Base-by-base conservation (phyloP, 139 green algal species). In the Micractinium conductrix region DNA sequence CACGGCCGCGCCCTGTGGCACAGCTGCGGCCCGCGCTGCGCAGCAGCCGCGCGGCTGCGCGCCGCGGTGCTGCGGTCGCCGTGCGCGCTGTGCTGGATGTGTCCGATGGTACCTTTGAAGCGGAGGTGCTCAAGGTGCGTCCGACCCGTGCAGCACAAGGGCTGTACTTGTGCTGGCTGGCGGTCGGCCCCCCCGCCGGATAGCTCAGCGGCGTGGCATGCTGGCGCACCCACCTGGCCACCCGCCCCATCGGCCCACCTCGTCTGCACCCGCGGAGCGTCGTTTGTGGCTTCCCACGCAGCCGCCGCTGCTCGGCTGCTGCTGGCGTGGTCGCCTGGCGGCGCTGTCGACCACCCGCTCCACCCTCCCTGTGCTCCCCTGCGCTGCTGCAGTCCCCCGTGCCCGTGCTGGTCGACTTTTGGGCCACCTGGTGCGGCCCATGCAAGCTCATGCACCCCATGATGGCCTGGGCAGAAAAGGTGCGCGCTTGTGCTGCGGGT, bases 331-430 rank as follows among this genome's bases (percentile, higher is more conserved):
- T n/a, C n/a, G n/a, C n/a, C n/a, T n/a, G n/a, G n/a, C n/a, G n/a
- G 48, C 48, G 48, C 48, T 58, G 48, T 58, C 16, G 48, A 10
- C 48, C 48, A 10, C 14, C 48, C 48, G 12, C 48, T 58, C 48
- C 48, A 10, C 48, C 10, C 48, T 22, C 48, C 48, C 48, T 14
- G 12, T 58, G 48, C 10, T 58, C 48, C 48, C 48, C 10, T 38
- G 22, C 22, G 30, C n/a, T n/a, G n/a, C 1, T 74, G 60, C 90
- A 98, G 92, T 76, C 90, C 7, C 85, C 94, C 6, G 79, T 86
- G 2, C 94, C 96, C 2, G 96, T 98, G 12, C 85, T 99, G 22
- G 93, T 98, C 1, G 95, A 99, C 81, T 98, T 98, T 87, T 98
- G 95, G 95, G 96, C 93, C 74, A 88, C 86, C 30, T 97, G 96